Conservation (phyloP, 192 early-diverging fungal genomes). For the Lobosporangium transversale region DNA sequence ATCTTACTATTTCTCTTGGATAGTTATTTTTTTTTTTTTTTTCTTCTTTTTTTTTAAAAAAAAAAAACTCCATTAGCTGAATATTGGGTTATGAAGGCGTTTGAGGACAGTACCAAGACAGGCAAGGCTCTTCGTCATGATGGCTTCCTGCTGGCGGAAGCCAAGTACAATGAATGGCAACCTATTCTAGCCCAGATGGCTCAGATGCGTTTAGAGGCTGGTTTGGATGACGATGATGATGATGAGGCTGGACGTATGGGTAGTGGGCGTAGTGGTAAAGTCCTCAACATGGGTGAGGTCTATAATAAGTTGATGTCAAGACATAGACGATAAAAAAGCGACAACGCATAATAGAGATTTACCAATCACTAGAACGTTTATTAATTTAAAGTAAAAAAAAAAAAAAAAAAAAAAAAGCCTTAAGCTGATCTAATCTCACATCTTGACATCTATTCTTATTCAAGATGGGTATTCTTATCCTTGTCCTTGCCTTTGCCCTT, state of each 20-base stretch:
- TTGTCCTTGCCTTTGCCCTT: too few species aligned
- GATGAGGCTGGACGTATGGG: slow-evolving; percentile 36
- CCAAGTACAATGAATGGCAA: slow-evolving; percentile 55
- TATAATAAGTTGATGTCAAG: slow-evolving; percentile 51
- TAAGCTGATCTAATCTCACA: background rate
- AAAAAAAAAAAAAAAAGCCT: too few species aligned
- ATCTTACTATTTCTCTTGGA: too few species aligned
- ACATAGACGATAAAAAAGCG: slow-evolving; percentile 34
- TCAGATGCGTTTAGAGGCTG: slow-evolving; percentile 56
- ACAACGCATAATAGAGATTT: background rate
- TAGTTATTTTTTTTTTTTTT: background rate
- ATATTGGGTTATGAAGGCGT: slow-evolving; percentile 54
- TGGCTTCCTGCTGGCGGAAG: slow-evolving; percentile 58
- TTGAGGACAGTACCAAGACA: slow-evolving; percentile 51
- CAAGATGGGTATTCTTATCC: too few species aligned
- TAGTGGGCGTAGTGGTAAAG: slow-evolving; percentile 13
- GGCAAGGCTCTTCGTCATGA: slow-evolving; percentile 60
- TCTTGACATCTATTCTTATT: background rate
- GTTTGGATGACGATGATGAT: slow-evolving; percentile 47
- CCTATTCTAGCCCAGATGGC: slow-evolving; percentile 57
- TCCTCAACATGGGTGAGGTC: slow-evolving; percentile 50
- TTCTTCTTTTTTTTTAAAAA: background rate
- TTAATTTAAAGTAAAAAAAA: background rate
- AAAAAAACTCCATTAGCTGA: too few species aligned
- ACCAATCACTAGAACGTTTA: background rate